phyloP scores from a whole-genome alignment of 768 basidiomycete species.

The Lactarius deliciosus region DNA sequence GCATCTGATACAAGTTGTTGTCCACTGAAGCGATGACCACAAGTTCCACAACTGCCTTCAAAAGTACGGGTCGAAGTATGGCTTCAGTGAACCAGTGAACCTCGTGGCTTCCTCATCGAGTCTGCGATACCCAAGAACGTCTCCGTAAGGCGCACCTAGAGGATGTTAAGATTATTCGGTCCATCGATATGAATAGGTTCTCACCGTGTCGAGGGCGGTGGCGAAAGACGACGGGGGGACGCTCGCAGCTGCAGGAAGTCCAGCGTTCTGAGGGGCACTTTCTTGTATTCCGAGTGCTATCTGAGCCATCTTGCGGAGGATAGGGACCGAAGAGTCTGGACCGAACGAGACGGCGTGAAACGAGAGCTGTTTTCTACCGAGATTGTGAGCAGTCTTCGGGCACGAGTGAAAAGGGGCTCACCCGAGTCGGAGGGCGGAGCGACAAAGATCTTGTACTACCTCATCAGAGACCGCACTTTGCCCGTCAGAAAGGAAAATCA shows the following conservation, averaged over 20 bases:
- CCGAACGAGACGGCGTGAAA: constrained; percentile 63
- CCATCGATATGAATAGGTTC: not conserved
- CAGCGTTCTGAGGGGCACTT: constrained; percentile 42
- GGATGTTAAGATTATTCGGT: not conserved
- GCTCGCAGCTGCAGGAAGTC: not conserved
- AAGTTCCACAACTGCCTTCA: not conserved
- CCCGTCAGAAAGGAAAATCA: constrained; percentile 61
- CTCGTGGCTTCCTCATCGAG: constrained; percentile 56
- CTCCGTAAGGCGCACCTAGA: constrained; percentile 52
- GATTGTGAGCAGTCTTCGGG: not conserved
- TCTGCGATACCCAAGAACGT: constrained; percentile 60
- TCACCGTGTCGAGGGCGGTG: constrained; percentile 37
- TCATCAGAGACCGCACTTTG: constrained; percentile 43
- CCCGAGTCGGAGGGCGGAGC: constrained; percentile 46
- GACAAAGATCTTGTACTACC: constrained; percentile 43
- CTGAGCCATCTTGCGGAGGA: constrained; percentile 51
- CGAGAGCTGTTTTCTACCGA: constrained; percentile 50
- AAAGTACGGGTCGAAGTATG: not conserved
- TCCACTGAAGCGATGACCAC: not conserved
- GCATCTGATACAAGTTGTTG: not conserved
- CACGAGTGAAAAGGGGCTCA: constrained; percentile 24
- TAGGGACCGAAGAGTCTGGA: constrained; percentile 30
- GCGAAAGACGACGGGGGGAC: constrained; percentile 40
- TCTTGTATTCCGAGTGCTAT: constrained; percentile 51
- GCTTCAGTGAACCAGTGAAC: constrained; percentile 42